Percentiles rank a stretch among this genome's conserved stretches.
Evolutionary conservation across 345 rosid species (phyloP).

Genomic region (Hirschfeldia incana): DNA sequence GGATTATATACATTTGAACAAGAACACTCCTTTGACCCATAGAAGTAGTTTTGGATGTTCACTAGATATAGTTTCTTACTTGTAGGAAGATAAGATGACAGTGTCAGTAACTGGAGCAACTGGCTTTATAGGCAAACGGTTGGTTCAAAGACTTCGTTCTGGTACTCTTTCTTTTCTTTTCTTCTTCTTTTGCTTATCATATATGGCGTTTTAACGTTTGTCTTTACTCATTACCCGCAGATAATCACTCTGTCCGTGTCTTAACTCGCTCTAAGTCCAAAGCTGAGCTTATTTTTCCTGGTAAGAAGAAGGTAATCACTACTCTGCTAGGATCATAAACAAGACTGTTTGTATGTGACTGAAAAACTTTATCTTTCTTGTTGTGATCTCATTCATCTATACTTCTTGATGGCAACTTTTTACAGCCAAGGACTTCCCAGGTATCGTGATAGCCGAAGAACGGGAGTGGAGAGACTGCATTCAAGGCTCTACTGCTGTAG

Average conservation of each 20-base stretch:
- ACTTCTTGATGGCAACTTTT: not conserved
- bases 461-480: constrained; percentile 72
- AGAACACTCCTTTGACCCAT: not conserved
- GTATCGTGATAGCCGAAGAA: constrained; percentile 73
- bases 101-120: constrained; percentile 94
- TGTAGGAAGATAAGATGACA: constrained; percentile 61
- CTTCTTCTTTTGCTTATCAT: not conserved
- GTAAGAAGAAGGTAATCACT: constrained; percentile 93
- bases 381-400: constrained; percentile 22
- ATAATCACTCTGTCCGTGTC: constrained; percentile 64
- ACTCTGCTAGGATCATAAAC: constrained; percentile 16
- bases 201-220: not conserved
- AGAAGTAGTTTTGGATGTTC: not conserved
- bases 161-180: constrained; percentile 42
- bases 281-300: constrained; percentile 88
- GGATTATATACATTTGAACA: not conserved
- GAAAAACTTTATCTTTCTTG: not conserved
- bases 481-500: constrained; percentile 79
- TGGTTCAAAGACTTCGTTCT: constrained; percentile 78
- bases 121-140: constrained; percentile 81
- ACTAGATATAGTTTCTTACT: not conserved
- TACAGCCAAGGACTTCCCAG: constrained; percentile 61
- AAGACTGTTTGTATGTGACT: not conserved
- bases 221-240: constrained; percentile 42
- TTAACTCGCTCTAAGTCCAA: constrained; percentile 86